These are phyloP conservation scores for Moesziomyces parantarcticus DNA, from an alignment of 1,284 basidiomycete species.

Conservation along the genomic window DNA sequence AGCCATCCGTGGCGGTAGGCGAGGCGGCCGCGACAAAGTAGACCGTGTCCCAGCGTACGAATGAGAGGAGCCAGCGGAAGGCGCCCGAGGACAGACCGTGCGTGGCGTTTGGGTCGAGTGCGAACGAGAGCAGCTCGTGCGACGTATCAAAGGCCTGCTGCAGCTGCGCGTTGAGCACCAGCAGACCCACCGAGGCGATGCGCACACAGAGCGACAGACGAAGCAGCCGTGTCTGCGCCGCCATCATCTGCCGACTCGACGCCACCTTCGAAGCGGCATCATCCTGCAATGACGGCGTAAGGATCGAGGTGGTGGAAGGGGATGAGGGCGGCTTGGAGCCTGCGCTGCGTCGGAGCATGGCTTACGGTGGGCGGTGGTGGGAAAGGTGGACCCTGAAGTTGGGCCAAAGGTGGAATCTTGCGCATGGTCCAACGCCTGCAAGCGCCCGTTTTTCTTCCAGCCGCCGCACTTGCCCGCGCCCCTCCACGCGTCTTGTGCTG, in stretches of 20 bases:
- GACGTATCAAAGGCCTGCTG: constrained; percentile 61
- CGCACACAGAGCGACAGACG: constrained; percentile 24
- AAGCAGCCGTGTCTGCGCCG: constrained; percentile 16
- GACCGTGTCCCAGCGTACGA: constrained; percentile 88
- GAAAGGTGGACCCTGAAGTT: neutral
- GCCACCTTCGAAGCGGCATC: neutral
- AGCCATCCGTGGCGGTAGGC: constrained; percentile 5
- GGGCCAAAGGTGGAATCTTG: no score
- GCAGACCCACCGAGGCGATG: constrained; percentile 12
- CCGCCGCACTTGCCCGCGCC: no score
- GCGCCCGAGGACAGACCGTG: constrained; percentile 11
- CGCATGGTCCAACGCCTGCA: neutral
- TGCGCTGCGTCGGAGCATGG: neutral
- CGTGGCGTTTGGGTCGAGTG: constrained; percentile 17
- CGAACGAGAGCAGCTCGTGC: constrained; percentile 37
- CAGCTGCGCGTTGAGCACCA: constrained; percentile 22
- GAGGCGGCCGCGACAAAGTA: constrained; percentile 73
- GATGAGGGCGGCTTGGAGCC: neutral
- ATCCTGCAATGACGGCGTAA: no score
- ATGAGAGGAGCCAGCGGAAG: constrained; percentile 36
- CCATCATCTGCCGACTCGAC: neutral
- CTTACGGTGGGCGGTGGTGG: neutral
- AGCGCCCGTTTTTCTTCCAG: neutral
- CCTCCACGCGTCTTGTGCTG: neutral
- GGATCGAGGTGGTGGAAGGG: no score